These are phyloP conservation scores for Micromonas pusilla DNA, from an alignment of 139 green algal species.

Conservation along the genomic window DNA sequence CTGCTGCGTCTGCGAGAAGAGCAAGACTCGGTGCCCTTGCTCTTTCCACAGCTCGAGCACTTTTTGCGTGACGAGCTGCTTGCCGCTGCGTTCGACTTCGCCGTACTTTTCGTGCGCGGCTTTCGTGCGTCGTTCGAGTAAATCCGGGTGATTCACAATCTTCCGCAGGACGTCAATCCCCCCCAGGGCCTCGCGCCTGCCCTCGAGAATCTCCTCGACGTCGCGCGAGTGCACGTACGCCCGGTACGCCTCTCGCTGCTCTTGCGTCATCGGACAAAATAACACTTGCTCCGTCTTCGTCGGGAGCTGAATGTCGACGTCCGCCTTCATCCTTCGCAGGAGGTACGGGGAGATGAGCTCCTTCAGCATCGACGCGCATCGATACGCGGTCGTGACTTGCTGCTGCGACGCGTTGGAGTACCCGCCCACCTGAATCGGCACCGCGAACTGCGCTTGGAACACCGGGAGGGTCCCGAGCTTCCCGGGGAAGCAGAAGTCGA, in stretches of 20 bases:
- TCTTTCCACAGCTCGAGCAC: slow-evolving; percentile 71
- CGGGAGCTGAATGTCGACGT: slow-evolving; percentile 80
- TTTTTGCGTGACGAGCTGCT: slow-evolving; percentile 65
- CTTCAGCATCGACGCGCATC: slow-evolving; percentile 84
- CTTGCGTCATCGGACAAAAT: slow-evolving; percentile 76
- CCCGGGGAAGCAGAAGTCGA: slow-evolving; percentile 98
- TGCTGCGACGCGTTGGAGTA: slow-evolving; percentile 75
- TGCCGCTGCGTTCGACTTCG: slow-evolving; percentile 59
- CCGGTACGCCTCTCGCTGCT: slow-evolving; percentile 83
- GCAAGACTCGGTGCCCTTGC: slow-evolving; percentile 58
- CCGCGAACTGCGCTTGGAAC: slow-evolving; percentile 87
- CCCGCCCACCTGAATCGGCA: slow-evolving; percentile 85
- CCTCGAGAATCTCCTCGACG: slow-evolving; percentile 45
- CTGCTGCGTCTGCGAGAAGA: slow-evolving; percentile 65
- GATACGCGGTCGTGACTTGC: slow-evolving; percentile 79
- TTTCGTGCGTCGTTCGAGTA: slow-evolving; percentile 63
- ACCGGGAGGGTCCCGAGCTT: slow-evolving; percentile 94
- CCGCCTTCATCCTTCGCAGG: slow-evolving; percentile 81
- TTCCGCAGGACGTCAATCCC: slow-evolving; percentile 95
- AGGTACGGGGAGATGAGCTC: slow-evolving; percentile 95
- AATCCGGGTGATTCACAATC: slow-evolving; percentile 98
- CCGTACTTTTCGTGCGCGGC: slow-evolving; percentile 26
- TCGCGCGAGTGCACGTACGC: slow-evolving; percentile 31
- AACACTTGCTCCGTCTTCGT: slow-evolving; percentile 95
- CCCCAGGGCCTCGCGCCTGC: slow-evolving; percentile 60